Evolutionary conservation across 768 basidiomycete genomes (phyloP).

Genomic region (Lentinula edodes): DNA sequence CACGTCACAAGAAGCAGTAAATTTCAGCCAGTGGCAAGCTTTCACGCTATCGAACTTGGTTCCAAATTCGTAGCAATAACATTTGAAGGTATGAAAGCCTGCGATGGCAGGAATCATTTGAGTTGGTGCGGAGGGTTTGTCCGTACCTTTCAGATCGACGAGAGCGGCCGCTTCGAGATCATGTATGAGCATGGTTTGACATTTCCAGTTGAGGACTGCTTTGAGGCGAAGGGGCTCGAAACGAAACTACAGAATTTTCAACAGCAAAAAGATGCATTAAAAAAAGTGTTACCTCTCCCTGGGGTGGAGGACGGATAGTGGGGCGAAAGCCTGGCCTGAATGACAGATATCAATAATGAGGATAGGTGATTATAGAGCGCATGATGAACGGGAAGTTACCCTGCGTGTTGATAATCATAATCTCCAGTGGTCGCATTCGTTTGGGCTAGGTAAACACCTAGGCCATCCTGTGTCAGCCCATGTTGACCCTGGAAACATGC

Average conservation of each 20-base stretch:
- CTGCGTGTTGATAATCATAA: constrained; percentile 3
- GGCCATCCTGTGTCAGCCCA: neutral
- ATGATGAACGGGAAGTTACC: neutral
- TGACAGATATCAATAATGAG: too few relatives aligned
- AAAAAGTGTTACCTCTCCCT: neutral
- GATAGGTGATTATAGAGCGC: too few relatives aligned
- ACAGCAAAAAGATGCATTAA: too few relatives aligned
- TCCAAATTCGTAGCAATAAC: constrained; percentile 9
- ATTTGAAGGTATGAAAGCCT: constrained; percentile 7
- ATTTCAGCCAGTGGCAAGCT: constrained; percentile 9
- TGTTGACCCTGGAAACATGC: neutral
- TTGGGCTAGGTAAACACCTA: neutral
- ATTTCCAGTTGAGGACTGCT: constrained; percentile 1
- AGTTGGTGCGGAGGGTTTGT: neutral
- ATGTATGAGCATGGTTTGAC: constrained; percentile 1
- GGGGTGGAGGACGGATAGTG: neutral
- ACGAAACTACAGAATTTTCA: neutral
- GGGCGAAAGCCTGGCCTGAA: neutral
- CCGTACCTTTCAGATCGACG: neutral
- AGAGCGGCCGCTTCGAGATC: constrained; percentile 1
- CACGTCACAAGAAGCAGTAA: neutral
- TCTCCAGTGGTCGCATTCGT: neutral
- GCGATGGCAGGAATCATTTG: constrained; percentile 1
- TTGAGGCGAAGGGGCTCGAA: constrained; percentile 6
- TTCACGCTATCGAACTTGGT: neutral